Evolutionary conservation across 768 basidiomycete species (phyloP).

Genomic region (Boletus barrowsii): DNA sequence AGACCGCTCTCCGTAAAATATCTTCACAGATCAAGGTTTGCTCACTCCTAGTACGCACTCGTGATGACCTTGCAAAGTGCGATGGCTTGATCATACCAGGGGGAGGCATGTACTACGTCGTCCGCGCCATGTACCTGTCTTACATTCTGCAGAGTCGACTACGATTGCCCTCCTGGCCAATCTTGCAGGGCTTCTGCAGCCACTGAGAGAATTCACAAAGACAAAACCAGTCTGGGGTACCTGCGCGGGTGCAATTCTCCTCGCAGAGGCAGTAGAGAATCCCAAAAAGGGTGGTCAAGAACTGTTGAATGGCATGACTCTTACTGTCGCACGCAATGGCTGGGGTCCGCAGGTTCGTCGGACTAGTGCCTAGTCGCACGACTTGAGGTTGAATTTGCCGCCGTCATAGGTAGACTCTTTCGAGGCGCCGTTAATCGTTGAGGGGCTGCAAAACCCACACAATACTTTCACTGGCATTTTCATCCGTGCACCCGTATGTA

Average conservation of each 20-base stretch:
- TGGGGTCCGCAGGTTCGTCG: conserved; percentile 85
- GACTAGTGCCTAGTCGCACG: background rate
- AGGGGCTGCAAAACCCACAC: conserved; percentile 56
- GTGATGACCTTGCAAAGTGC: conserved; percentile 70
- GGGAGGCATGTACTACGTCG: conserved; percentile 52
- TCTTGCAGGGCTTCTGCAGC: conserved; percentile 75
- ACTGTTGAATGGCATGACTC: conserved; percentile 73
- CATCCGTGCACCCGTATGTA: conserved; percentile 85
- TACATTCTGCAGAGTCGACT: conserved; percentile 67
- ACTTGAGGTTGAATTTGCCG: background rate
- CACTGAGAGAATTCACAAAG: conserved; percentile 68
- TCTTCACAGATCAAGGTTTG: conserved; percentile 43
- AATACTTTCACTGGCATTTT: conserved; percentile 79
- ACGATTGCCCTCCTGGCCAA: conserved; percentile 80
- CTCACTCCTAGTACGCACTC: conserved; percentile 63
- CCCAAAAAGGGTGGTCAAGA: conserved; percentile 88
- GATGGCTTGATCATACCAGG: conserved; percentile 92
- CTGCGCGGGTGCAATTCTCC: conserved; percentile 91
- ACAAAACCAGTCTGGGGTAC: conserved; percentile 89
- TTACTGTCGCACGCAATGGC: conserved; percentile 82
- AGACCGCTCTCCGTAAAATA: conserved; percentile 61
- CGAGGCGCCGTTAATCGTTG: conserved; percentile 69
- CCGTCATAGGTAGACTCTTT: conserved; percentile 78
- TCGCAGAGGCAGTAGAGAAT: conserved; percentile 70
- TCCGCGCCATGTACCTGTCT: background rate